Conservation (phyloP, 23 red algal genomes). For the Gracilariopsis chorda region DNA sequence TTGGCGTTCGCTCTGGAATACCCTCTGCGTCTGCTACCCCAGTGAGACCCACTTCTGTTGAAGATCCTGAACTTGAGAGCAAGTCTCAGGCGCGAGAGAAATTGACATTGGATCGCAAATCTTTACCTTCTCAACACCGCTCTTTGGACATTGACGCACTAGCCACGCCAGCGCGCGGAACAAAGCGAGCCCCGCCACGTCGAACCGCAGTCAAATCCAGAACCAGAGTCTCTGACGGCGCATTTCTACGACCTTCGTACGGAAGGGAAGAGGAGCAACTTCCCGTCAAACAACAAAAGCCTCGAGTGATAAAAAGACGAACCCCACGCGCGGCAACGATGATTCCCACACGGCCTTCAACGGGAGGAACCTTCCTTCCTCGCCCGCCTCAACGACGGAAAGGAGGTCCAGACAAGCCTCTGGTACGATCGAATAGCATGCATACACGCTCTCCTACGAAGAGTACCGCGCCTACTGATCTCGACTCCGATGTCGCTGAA, state of each 20-base stretch:
- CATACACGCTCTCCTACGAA: neutral
- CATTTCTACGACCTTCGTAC: neutral
- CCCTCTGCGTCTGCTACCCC: neutral
- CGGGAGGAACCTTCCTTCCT: slow-evolving; percentile 9
- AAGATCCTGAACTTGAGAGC: neutral
- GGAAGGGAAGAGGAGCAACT: neutral
- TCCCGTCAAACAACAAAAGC: neutral
- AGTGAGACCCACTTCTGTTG: neutral
- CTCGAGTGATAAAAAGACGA: neutral
- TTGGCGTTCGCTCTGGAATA: slow-evolving; percentile 10
- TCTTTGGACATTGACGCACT: neutral
- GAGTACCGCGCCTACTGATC: neutral
- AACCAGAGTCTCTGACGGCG: neutral
- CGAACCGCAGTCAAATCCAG: neutral
- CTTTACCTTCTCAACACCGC: neutral
- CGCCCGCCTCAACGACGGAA: neutral
- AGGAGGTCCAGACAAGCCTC: neutral
- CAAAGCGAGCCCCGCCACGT: neutral
- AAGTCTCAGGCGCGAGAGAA: neutral
- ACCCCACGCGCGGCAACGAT: slow-evolving; percentile 23
- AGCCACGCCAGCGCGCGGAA: slow-evolving; percentile 4
- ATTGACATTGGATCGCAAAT: neutral
- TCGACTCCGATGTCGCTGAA: neutral
- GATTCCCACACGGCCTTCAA: slow-evolving; percentile 44
- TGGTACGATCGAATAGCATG: slow-evolving; percentile 11